Base-by-base conservation (phyloP, 2,329 filamentous ascomycete genomes). In the Fonsecaea pugnacius region DNA sequence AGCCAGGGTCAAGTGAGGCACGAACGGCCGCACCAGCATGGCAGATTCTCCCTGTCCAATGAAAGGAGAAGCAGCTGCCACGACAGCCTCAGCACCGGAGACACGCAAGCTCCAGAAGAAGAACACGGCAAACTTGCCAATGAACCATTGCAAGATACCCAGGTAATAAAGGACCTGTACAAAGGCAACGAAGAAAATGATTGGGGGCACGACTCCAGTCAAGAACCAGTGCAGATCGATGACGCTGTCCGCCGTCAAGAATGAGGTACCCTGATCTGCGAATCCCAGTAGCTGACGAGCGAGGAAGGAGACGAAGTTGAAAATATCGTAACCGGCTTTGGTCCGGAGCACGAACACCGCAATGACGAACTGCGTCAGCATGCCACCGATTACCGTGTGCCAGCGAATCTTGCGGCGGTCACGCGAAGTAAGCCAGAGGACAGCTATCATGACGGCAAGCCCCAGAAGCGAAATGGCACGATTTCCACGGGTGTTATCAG, bases 161-260 rank as follows among this genome's bases (percentile, higher is more conserved):
- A 88, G 83, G 81, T 93, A 90, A 81, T 91, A 96, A 50, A 96
- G 78, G 14, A 96, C 85, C 78, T 96, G 91, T 30, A 96, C 91
- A n/a, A 96, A 83, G 1, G 92, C 87, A 64, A 96, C 90, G 86
- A 97, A 96, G 86, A 96, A 97, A 80, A 96, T 91, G 78, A 97
- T 96, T 72, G 93, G 88, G 0, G 93, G 92, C n/a, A 96, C 84
- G 67, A 96, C 92, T 56, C 83, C 81, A 56, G 89, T 83, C 68
- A 96, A 82, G 84, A 96, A 96, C 85, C 84, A 92, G 3, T 72
- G 70, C 0, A 82, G 3, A 80, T 73, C 5, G 82, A 80, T 7
- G 52, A 77, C 76, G 2, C 76, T 75, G 0, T 71, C 60, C 14
- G 80, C 79, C 0, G 87, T 89, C 70, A 97, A 77, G 80, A 96